phyloP scores from a whole-genome alignment of 2,329 filamentous ascomycete genomes.

The Fusarium brachygibbosum region DNA sequence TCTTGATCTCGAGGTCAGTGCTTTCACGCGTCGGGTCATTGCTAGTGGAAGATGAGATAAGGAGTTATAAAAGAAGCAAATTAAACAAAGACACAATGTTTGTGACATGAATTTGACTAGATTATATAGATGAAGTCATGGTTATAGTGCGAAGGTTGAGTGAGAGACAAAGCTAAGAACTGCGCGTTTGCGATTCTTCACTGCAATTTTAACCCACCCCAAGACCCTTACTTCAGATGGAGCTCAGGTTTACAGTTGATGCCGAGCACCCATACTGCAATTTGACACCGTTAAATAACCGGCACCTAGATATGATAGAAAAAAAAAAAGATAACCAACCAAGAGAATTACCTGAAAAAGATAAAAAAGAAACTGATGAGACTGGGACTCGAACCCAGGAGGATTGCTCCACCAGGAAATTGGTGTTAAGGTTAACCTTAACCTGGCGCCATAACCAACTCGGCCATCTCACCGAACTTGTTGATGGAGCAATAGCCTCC shows the following conservation, averaged over 20 bases:
- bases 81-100: not conserved
- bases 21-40: not conserved
- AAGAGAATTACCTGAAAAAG: not conserved
- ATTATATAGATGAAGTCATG: conserved; percentile 25
- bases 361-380: conserved; percentile 40
- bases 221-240: no score
- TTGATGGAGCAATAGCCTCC: accelerated
- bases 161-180: no score
- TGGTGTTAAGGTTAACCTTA: conserved; percentile 49
- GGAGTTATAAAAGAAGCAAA: conserved; percentile 22
- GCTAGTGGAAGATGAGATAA: not conserved
- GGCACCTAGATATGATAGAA: not conserved
- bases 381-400: conserved; percentile 51
- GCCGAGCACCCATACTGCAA: no score
- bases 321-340: not conserved
- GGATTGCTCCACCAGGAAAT: conserved; percentile 50
- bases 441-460: conserved; percentile 51
- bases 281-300: not conserved
- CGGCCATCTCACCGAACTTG: conserved; percentile 48
- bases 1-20: conserved; percentile 20
- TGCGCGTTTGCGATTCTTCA: no score
- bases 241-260: no score
- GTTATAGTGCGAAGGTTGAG: not conserved
- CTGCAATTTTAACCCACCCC: not conserved
- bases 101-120: no score